phyloP scores from a whole-genome alignment of 2,329 filamentous ascomycete genomes.

The Trichophyton schoenleinii region DNA sequence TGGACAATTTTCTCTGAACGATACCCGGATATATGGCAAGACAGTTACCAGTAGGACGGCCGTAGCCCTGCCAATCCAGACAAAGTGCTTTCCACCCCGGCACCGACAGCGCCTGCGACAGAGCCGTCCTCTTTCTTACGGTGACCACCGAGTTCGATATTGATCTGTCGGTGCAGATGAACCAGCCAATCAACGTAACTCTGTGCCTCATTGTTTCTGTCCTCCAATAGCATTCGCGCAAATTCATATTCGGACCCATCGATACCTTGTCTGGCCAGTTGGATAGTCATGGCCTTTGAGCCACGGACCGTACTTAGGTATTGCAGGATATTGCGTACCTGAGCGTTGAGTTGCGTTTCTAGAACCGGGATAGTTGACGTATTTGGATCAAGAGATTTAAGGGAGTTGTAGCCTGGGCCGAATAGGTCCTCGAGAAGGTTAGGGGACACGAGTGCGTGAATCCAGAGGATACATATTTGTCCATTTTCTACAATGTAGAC shows the following conservation, averaged over 20 bases:
- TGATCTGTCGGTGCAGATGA: constrained; percentile 82
- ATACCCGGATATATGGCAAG: not conserved
- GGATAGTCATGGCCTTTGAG: constrained; percentile 76
- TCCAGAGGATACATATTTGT: constrained; percentile 80
- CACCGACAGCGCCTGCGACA: constrained; percentile 11
- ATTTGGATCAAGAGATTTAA: constrained; percentile 71
- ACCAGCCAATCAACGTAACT: constrained; percentile 99
- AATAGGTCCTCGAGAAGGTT: constrained; percentile 87
- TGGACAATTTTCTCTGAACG: not conserved
- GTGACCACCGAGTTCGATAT: constrained; percentile 57
- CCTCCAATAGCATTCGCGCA: constrained; percentile 78
- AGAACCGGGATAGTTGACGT: constrained; percentile 67
- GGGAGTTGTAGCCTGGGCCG: constrained; percentile 56
- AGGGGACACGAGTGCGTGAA: constrained; percentile 82
- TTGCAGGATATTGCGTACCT: constrained; percentile 85
- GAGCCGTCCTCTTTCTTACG: constrained; percentile 35
- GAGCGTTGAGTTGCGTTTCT: constrained; percentile 84
- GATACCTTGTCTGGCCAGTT: constrained; percentile 80
- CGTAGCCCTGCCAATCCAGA: constrained; percentile 35
- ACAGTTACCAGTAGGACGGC: constrained; percentile 34
- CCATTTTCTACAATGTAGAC: constrained; percentile 94
- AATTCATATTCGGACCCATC: constrained; percentile 97
- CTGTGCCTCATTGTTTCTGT: constrained; percentile 93
- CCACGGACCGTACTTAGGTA: constrained; percentile 70
- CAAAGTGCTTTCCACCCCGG: constrained; percentile 28